phyloP scores from a whole-genome alignment of 73 alveolate species.

The Diophrys sp. region DNA sequence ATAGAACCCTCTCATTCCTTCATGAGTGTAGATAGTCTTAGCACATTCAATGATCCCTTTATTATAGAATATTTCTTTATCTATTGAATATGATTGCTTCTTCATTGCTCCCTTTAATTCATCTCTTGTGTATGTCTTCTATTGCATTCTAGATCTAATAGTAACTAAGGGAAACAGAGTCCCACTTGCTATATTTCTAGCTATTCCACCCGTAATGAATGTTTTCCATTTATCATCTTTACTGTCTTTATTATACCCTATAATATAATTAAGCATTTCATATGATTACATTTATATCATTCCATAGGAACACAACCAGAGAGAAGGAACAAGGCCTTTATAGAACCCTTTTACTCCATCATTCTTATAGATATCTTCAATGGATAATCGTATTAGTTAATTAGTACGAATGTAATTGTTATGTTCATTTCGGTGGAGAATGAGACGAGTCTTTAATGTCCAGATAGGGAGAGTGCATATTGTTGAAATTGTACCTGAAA shows the following conservation, averaged over 20 bases:
- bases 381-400: too few species aligned
- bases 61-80: constrained; percentile 14
- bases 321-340: constrained; percentile 38
- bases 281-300: too few species aligned
- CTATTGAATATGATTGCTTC: constrained; percentile 7
- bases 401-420: too few species aligned
- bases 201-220: too few species aligned
- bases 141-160: constrained; percentile 21
- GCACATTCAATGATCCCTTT: constrained; percentile 33
- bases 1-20: constrained; percentile 44
- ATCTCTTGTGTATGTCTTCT: background rate
- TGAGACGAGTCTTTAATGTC: constrained; percentile 35
- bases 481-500: constrained; percentile 36
- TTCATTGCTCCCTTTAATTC: background rate
- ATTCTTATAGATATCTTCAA: constrained; percentile 25
- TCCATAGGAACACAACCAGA: too few species aligned
- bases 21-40: constrained; percentile 32
- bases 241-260: too few species aligned
- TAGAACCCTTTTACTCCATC: constrained; percentile 52
- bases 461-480: constrained; percentile 37
- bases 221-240: too few species aligned
- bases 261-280: too few species aligned
- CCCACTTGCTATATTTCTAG: too few species aligned
- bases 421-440: constrained; percentile 15
- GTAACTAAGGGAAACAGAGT: constrained; percentile 42